These are phyloP conservation scores for Uromyces viciae-fabae DNA, from an alignment of 1,284 basidiomycete genomes.

Conservation along the genomic window DNA sequence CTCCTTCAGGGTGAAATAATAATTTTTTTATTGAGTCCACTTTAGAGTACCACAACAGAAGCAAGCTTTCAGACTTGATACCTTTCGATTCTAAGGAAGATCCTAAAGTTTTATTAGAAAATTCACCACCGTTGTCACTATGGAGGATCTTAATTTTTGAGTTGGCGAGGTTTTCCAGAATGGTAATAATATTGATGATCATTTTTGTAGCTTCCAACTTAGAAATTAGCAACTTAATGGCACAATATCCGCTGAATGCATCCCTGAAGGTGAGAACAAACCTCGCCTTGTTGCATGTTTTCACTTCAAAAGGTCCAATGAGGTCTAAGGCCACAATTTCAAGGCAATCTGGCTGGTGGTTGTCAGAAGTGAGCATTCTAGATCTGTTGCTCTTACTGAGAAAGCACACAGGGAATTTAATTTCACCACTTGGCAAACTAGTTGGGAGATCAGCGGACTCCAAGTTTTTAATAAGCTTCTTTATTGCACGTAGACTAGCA, in stretches of 20 bases:
- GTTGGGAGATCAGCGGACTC: neutral
- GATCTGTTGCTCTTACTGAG: neutral
- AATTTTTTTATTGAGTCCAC: no score
- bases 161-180: neutral
- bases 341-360: neutral
- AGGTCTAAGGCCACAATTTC: slow-evolving; percentile 14
- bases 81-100: neutral
- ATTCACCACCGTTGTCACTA: slow-evolving; percentile 28
- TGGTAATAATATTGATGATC: neutral
- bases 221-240: neutral
- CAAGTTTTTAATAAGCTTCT: neutral
- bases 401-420: neutral
- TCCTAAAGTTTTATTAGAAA: neutral
- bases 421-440: neutral
- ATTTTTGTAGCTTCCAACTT: slow-evolving; percentile 8
- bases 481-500: neutral
- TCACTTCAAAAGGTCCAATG: slow-evolving; percentile 20
- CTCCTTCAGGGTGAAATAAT: no score
- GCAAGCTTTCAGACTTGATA: neutral
- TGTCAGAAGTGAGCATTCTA: neutral
- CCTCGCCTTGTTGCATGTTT: neutral
- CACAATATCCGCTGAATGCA: neutral
- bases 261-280: slow-evolving; percentile 13
- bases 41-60: no score
- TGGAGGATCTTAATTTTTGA: neutral